phyloP scores from a whole-genome alignment of 139 green algal species.

The Trebouxia sp. region DNA sequence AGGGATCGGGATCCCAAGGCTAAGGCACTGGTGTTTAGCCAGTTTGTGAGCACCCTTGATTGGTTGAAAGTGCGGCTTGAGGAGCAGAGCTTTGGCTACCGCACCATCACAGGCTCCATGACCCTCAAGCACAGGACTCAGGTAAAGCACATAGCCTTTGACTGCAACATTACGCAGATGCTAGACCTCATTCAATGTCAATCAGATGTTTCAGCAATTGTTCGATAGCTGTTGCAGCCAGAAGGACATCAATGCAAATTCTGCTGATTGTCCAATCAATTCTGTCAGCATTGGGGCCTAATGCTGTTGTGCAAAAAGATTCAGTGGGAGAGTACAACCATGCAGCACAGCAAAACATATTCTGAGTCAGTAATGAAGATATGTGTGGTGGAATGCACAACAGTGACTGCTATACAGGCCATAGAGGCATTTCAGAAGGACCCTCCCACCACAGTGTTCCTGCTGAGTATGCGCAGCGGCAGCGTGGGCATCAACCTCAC shows the following conservation, averaged over 20 bases:
- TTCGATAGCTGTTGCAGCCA: no score
- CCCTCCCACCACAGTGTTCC: slow-evolving; percentile 73
- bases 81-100: slow-evolving; percentile 57
- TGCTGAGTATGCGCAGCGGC: slow-evolving; percentile 64
- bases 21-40: slow-evolving; percentile 81
- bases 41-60: slow-evolving; percentile 62
- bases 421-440: slow-evolving; percentile 78
- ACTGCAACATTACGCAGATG: no score
- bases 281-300: background rate
- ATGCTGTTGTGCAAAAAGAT: no score
- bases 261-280: background rate
- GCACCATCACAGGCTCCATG: slow-evolving; percentile 69
- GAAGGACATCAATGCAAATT: no score
- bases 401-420: slow-evolving; percentile 36
- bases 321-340: no score
- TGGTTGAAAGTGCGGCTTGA: slow-evolving; percentile 60
- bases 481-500: slow-evolving; percentile 75
- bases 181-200: no score
- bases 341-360: no score
- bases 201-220: no score
- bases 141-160: background rate
- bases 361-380: no score
- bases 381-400: no score
- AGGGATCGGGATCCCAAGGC: slow-evolving; percentile 48
- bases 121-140: slow-evolving; percentile 55